Percentiles rank a stretch among this genome's conserved stretches.
phyloP scores from a whole-genome alignment of 2,329 filamentous ascomycete genomes.

The Exophiala xenobiotica region DNA sequence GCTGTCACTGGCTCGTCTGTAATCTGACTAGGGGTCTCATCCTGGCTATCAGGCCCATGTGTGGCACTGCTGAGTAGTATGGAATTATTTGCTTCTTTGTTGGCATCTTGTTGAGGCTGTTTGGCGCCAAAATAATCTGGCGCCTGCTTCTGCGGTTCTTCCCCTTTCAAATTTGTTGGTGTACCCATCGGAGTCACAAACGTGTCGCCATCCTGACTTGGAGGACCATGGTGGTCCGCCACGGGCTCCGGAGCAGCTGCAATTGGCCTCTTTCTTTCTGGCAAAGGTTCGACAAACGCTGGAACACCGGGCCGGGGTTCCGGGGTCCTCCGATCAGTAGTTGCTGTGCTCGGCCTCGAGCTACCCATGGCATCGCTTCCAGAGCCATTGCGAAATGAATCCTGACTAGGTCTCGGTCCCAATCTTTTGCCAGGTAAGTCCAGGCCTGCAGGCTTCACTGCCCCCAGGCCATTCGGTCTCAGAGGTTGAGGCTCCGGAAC shows the following conservation, averaged over 20 bases:
- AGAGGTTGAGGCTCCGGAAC: conserved; percentile 15
- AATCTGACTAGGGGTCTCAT: conserved; percentile 8
- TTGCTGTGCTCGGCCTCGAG: conserved; percentile 21
- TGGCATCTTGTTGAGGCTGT: conserved; percentile 5
- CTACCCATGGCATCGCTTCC: conserved; percentile 7
- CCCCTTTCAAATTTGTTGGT: conserved; percentile 37
- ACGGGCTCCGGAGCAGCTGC: conserved; percentile 26
- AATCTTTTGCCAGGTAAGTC: conserved; percentile 15
- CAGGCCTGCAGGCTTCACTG: conserved; percentile 2
- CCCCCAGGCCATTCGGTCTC: conserved; percentile 16
- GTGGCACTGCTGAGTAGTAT: conserved; percentile 7
- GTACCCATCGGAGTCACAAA: conserved; percentile 39
- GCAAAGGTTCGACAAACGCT: conserved; percentile 14
- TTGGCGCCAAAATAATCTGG: conserved; percentile 17
- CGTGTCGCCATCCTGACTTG: conserved; percentile 34
- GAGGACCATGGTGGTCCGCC: conserved; percentile 28
- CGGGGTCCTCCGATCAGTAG: conserved; percentile 14
- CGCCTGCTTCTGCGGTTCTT: conserved; percentile 10
- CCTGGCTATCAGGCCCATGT: conserved; percentile 4
- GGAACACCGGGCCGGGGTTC: conserved; percentile 18
- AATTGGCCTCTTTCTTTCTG: conserved; percentile 18
- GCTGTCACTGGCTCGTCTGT: conserved; percentile 21
- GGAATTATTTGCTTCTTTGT: conserved; percentile 2
- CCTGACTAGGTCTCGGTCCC: conserved; percentile 12
- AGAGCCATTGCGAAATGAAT: conserved; percentile 9